phyloP scores from a whole-genome alignment of 139 green algal species.

The Dunaliella primolecta region DNA sequence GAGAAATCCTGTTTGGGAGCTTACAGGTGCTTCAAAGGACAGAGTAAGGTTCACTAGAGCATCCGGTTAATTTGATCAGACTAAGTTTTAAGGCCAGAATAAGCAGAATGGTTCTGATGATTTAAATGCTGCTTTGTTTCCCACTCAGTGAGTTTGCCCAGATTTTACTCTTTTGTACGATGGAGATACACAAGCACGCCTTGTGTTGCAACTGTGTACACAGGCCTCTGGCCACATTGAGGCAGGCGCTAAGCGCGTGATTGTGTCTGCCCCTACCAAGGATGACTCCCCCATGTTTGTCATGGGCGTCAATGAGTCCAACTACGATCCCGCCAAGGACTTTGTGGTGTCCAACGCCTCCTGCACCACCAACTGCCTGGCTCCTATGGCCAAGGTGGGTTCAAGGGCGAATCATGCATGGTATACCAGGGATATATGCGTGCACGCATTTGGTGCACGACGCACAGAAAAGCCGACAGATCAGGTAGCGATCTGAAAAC shows the following conservation, averaged over 20 bases:
- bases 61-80: neutral
- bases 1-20: no score
- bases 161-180: neutral
- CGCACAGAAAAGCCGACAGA: no score
- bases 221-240: slow-evolving; percentile 73
- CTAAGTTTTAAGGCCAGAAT: neutral
- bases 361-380: slow-evolving; percentile 98
- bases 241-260: slow-evolving; percentile 91
- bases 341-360: slow-evolving; percentile 88
- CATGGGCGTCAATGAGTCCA: slow-evolving; percentile 90
- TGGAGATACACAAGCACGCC: no score
- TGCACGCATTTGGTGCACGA: no score
- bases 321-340: slow-evolving; percentile 76
- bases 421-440: no score
- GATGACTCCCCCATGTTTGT: slow-evolving; percentile 93
- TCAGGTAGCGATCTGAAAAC: no score
- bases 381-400: slow-evolving; percentile 86
- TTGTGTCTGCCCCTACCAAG: slow-evolving; percentile 89
- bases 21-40: no score
- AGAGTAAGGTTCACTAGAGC: no score
- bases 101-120: neutral
- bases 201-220: no score
- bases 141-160: neutral
- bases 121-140: neutral
- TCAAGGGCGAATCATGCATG: no score